A percentile compares a stretch with the other conserved stretches of the same genome.
Evolutionary conservation across 495 filamentous ascomycete genomes (phyloP).

Genomic region (Neurospora pannonica): DNA sequence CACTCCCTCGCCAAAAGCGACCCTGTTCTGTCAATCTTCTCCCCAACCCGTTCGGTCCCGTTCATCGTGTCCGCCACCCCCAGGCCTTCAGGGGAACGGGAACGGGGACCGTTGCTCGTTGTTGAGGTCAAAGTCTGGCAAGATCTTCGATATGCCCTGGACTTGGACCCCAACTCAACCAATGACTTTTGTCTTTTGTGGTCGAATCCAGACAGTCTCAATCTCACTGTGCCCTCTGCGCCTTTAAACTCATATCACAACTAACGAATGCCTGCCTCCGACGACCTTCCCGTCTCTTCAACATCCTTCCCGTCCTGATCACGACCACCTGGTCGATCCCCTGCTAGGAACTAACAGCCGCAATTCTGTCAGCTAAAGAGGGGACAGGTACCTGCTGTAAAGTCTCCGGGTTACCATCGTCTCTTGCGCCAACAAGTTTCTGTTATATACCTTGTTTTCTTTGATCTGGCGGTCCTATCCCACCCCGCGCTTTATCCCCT

Average conservation of each 20-base stretch:
- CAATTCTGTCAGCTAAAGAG: not conserved
- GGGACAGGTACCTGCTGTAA: not conserved
- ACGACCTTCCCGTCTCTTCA: conserved; percentile 7
- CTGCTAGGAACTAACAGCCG: not conserved
- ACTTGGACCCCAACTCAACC: not conserved
- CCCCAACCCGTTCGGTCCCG: not conserved
- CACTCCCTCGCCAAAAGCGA: not conserved
- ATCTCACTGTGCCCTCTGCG: conserved; percentile 7
- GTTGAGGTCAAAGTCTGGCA: not conserved
- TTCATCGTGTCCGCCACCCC: not conserved
- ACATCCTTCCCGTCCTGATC: conserved; percentile 3
- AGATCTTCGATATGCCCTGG: not conserved
- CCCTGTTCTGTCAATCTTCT: not conserved
- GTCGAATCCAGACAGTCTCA: not conserved
- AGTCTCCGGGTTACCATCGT: not conserved
- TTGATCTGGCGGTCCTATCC: not conserved
- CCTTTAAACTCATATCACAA: not conserved
- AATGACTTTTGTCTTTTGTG: not conserved
- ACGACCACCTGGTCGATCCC: not conserved
- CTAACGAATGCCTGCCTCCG: not conserved
- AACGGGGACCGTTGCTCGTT: not conserved
- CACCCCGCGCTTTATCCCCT: not conserved
- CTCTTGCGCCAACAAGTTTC: conserved; percentile 1
- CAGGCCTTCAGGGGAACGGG: not conserved
- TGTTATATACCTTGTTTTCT: not conserved